A percentile compares a stretch with the other conserved stretches of the same genome.
These are phyloP conservation scores for Collybiopsis confluens DNA, from an alignment of 768 basidiomycete species.

Conservation along the genomic window DNA sequence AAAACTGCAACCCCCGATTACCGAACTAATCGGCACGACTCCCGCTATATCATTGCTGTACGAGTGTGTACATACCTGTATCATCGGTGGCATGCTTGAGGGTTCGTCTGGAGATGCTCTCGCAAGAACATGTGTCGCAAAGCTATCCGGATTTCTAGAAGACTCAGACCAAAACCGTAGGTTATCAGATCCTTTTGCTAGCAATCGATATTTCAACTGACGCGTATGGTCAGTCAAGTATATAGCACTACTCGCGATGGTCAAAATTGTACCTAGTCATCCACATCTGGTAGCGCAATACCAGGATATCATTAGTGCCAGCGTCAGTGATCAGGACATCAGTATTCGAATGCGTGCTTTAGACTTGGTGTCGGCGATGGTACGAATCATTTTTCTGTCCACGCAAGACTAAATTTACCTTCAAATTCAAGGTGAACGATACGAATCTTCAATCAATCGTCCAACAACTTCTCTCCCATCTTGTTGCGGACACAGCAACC, in stretches of 20 bases:
- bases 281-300: constrained; percentile 88
- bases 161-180: constrained; percentile 94
- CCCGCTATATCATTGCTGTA: constrained; percentile 94
- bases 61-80: constrained; percentile 98
- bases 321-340: constrained; percentile 89
- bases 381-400: constrained; percentile 25
- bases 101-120: constrained; percentile 72
- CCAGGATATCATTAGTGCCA: constrained; percentile 85
- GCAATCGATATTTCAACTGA: constrained; percentile 9
- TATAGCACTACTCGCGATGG: constrained; percentile 91
- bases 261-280: constrained; percentile 91
- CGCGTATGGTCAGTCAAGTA: constrained; percentile 93
- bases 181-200: constrained; percentile 24
- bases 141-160: constrained; percentile 86
- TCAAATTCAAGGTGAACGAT: constrained; percentile 81
- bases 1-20: constrained; percentile 92
- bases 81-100: constrained; percentile 93
- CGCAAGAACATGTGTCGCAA: constrained; percentile 87
- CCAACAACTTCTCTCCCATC: constrained; percentile 84
- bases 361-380: constrained; percentile 92
- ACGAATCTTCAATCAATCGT: constrained; percentile 86
- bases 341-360: constrained; percentile 95
- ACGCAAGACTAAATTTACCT: constrained; percentile 1
- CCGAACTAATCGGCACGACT: constrained; percentile 92
- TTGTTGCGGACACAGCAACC: constrained; percentile 57